Base-by-base conservation (phyloP, 306 rosid genomes). In the Cajanus cajan region DNA sequence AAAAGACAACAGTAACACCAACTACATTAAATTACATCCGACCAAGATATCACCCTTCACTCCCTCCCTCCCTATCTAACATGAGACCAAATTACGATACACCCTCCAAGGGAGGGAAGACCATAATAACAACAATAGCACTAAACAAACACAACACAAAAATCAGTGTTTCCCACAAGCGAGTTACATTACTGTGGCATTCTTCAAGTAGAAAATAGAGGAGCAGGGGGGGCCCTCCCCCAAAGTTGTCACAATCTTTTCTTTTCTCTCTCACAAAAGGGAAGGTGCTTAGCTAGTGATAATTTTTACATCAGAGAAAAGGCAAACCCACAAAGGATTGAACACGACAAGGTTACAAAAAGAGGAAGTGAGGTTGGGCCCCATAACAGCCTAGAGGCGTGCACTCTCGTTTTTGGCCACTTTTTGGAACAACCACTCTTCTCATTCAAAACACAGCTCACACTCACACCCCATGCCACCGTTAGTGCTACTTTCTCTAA, bases 401-500 rank as follows among this genome's bases (percentile, higher is more conserved):
- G 93, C 89, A 75, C 88, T 64, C 88, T 73, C 47, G 77, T 73
- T 80, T 64, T 25, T 70, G 59, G 83, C 72, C 58, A 33, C 69
- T 68, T 76, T 80, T 80, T 45, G 47, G 45, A 78, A 76, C 57
- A 87, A 83, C 74, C 50, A 80, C 86, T 83, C 84, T 77, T 88
- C 89, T 80, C 87, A 48, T 77, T 88, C 86, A 82, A 80, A 78
- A 85, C 31, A 82, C 80, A 87, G 78, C 82, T 78, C 87, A 83
- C 61, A 76, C 82, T 78, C 87, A 83, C 61, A 76, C 44, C 68
- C 75, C 89, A 78, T 84, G 86, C 90, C 87, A 63, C 66, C 63
- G 87, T 68, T 83, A 69, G 85, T 76, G 84, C 88, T 80, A 78
- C 94, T 89, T 87, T 89, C 90, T 83, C 94, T 88, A 78, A 87